Base-by-base conservation (phyloP, 2,329 filamentous ascomycete species). In the Akanthomyces dipterigenus region DNA sequence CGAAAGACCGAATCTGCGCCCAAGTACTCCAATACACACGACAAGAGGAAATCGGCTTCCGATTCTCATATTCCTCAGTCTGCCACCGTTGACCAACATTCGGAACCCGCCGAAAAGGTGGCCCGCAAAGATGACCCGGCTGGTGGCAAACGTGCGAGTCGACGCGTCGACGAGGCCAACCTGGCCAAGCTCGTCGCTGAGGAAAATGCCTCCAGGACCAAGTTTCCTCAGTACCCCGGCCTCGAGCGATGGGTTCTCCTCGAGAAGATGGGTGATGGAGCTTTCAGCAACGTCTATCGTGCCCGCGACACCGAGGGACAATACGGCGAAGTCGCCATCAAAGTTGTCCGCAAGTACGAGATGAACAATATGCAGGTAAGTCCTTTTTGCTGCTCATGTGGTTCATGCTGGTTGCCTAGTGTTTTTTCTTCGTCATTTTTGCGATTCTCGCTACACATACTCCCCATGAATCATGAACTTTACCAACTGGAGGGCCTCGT, bases 351-450 rank as follows among this genome's bases (percentile, higher is more conserved):
- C 71, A 98, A 98, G 78, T 98, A 91, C 74, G 95, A 99, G 78
- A 97, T 99, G 91, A 98, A 96, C 78, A 93, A 88, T 67, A 92
- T 89, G 81, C 95, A 98, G 91, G 95, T 99, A 84, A 85, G 92
- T 88, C 70, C 62, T 51, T 56, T 16, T 28, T 36, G 28, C 31
- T 26, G 14, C n/a, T 38, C n/a, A 8, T 5, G 3, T 51, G 3
- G 28, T 63, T 65, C 65, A 64, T 64, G 69, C 63, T 62, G 63
- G 54, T 66, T 67, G 63, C 66, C 58, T 56, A 54, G 38, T 60
- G 31, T 40, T 40, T 46, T 55, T 28, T 22, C 54, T 54, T 43
- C 12, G 65, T 67, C 20, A 31, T 43, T 36, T 16, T 24, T 46
- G 28, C 18, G 45, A 28, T 46, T 31, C 42, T 31, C 58, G 18